phyloP scores from a whole-genome alignment of 345 rosid genomes.

The Isatis tinctoria region DNA sequence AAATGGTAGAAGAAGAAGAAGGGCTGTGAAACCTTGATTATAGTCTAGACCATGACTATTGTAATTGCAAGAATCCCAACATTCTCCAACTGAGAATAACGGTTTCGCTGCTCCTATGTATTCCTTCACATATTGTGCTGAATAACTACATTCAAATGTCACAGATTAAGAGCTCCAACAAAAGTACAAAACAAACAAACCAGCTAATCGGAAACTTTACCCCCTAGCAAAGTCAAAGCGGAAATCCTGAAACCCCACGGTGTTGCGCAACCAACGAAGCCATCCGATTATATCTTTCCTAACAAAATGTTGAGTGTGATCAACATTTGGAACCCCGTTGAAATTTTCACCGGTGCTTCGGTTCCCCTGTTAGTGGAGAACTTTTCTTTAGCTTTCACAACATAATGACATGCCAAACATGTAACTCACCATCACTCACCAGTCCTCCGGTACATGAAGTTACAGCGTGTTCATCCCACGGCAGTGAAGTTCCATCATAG shows the following conservation, averaged over 20 bases:
- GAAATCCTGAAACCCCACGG: conserved; percentile 77
- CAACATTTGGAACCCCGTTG: conserved; percentile 89
- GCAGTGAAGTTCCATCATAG: conserved; percentile 73
- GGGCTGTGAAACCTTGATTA: conserved; percentile 60
- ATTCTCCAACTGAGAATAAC: conserved; percentile 78
- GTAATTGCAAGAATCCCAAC: conserved; percentile 92
- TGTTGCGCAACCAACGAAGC: conserved; percentile 68
- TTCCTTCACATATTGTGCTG: conserved; percentile 72
- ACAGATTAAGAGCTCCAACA: neutral
- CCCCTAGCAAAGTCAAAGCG: conserved; percentile 94
- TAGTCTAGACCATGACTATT: conserved; percentile 55
- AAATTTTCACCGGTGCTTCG: conserved; percentile 92
- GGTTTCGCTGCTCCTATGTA: conserved; percentile 87
- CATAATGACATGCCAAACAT: neutral
- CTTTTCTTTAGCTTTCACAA: neutral
- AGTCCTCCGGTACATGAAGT: conserved; percentile 89
- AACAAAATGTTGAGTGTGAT: conserved; percentile 81
- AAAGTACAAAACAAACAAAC: neutral
- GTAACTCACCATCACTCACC: conserved; percentile 37
- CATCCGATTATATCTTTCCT: conserved; percentile 73
- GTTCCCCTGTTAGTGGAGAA: conserved; percentile 49
- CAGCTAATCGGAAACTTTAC: conserved; percentile 32
- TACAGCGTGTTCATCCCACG: conserved; percentile 87
- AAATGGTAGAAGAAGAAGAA: conserved; percentile 12
- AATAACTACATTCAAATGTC: conserved; percentile 44